Evolutionary conservation across 148 eudicot species (phyloP).

Genomic region (Vaccinium darrowii): DNA sequence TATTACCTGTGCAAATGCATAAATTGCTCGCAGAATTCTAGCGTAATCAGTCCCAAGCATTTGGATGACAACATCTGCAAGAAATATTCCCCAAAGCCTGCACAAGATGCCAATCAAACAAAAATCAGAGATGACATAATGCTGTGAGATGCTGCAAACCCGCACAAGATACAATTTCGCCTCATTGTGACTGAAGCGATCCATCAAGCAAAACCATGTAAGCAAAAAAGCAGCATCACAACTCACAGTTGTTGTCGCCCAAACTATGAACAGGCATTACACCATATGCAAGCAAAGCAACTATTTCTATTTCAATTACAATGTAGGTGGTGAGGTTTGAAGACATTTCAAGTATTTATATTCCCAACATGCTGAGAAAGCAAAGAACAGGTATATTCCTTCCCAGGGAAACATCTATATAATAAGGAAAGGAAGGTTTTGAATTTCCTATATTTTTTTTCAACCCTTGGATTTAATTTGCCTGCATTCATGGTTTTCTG

Average conservation of each 20-base stretch:
- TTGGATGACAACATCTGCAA: slow-evolving; percentile 89
- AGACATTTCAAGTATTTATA: background rate
- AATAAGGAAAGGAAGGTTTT: too few species aligned
- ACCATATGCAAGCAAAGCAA: background rate
- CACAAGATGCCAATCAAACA: slow-evolving; percentile 14
- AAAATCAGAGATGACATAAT: background rate
- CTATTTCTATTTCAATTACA: background rate
- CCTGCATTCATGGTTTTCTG: too few species aligned
- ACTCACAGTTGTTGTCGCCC: background rate
- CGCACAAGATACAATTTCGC: background rate
- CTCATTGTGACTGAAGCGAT: slow-evolving; percentile 4
- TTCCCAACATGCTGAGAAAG: background rate
- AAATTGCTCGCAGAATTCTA: slow-evolving; percentile 83
- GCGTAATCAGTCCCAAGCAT: slow-evolving; percentile 99
- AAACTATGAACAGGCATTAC: background rate
- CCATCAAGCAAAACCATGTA: background rate
- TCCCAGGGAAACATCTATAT: too few species aligned
- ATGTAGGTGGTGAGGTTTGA: background rate
- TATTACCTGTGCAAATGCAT: slow-evolving; percentile 89
- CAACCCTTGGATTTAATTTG: too few species aligned
- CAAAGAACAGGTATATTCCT: background rate
- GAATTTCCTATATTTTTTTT: too few species aligned
- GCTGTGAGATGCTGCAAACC: background rate
- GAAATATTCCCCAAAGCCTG: slow-evolving; percentile 91
- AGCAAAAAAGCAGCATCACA: background rate